phyloP scores from a whole-genome alignment of 2,329 filamentous ascomycete species.

The Penicillium decumbens region DNA sequence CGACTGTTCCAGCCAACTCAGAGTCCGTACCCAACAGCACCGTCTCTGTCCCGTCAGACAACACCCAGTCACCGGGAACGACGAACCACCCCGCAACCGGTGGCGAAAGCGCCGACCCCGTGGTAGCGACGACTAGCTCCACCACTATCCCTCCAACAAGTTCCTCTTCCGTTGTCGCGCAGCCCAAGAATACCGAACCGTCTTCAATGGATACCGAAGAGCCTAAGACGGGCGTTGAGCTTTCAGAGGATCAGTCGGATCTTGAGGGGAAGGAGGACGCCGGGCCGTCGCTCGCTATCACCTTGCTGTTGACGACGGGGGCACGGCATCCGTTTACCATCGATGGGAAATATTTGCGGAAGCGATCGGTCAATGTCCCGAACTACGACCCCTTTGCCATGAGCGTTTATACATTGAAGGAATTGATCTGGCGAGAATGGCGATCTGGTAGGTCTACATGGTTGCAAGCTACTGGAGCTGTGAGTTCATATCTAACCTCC shows the following conservation, averaged over 20 bases:
- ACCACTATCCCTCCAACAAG: slow-evolving; percentile 13
- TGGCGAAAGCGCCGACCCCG: slow-evolving; percentile 21
- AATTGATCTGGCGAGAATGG: slow-evolving; percentile 91
- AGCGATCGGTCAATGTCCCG: slow-evolving; percentile 72
- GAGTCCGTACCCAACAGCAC: slow-evolving; percentile 12
- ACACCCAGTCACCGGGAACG: slow-evolving; percentile 11
- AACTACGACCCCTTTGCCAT: slow-evolving; percentile 80
- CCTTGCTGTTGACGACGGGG: slow-evolving; percentile 74
- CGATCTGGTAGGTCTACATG: slow-evolving; percentile 54
- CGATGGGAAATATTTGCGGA: slow-evolving; percentile 76
- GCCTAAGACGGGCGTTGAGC: slow-evolving; percentile 21
- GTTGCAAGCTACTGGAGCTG: not conserved
- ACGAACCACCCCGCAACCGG: slow-evolving; percentile 21
- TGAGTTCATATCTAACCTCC: not conserved
- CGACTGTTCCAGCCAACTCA: slow-evolving; percentile 9
- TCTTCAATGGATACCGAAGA: slow-evolving; percentile 23
- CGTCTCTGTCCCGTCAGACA: slow-evolving; percentile 11
- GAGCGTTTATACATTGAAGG: slow-evolving; percentile 89
- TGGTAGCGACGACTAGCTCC: slow-evolving; percentile 13
- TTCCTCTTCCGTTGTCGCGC: slow-evolving; percentile 10
- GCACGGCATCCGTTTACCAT: slow-evolving; percentile 86
- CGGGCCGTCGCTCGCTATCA: slow-evolving; percentile 54
- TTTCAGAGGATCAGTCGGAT: slow-evolving; percentile 22
- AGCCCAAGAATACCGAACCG: slow-evolving; percentile 10
- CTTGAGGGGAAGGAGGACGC: slow-evolving; percentile 36